phyloP scores from a whole-genome alignment of 1,139 yeast genomes.

The Dujonia santamariae region DNA sequence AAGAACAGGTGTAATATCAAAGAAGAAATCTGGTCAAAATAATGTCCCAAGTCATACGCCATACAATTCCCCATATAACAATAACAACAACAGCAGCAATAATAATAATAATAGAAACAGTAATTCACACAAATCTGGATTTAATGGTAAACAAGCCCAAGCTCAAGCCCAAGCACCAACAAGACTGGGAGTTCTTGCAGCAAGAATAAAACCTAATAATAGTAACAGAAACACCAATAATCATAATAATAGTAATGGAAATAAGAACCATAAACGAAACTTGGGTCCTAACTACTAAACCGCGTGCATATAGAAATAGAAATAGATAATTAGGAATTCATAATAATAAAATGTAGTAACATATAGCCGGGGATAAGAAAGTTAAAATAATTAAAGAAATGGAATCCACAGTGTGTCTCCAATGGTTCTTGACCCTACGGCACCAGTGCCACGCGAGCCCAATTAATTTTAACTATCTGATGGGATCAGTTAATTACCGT shows the following conservation, averaged over 20 bases:
- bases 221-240: neutral
- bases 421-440: too few species aligned
- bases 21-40: neutral
- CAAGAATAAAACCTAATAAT: neutral
- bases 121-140: neutral
- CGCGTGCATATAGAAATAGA: neutral
- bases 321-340: neutral
- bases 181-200: conserved; percentile 6
- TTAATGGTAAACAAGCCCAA: neutral
- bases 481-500: neutral
- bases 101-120: neutral
- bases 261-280: conserved; percentile 2
- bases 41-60: conserved; percentile 4
- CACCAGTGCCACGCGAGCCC: too few species aligned
- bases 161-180: conserved; percentile 7
- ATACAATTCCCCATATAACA: conserved; percentile 3
- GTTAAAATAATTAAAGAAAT: too few species aligned
- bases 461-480: neutral
- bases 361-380: too few species aligned
- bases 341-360: too few species aligned
- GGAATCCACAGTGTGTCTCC: too few species aligned
- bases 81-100: neutral
- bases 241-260: neutral
- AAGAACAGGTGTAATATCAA: conserved; percentile 3
- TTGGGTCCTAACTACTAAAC: conserved; percentile 6